Evolutionary conservation across 345 rosid species (phyloP), one percentile per base, ranked within the genome.

Genomic region (Bruguiera gymnorhiza): DNA sequence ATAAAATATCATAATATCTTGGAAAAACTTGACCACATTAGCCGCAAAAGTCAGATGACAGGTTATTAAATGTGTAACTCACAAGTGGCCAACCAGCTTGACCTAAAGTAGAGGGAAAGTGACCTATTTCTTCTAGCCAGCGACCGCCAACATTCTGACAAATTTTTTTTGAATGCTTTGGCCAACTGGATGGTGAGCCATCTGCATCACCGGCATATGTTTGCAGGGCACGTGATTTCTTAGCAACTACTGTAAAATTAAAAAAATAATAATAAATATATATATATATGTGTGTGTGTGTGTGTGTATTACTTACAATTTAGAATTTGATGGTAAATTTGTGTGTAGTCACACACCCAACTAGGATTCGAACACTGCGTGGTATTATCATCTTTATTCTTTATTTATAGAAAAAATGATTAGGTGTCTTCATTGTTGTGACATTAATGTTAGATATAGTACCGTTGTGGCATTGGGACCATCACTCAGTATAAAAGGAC

Each of bases 71-170:
- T 43, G 15, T 43, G 69, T 46, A 73, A 62, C 6, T 55, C 31
- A 65, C 13, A 65, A 69, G 52, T 18, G 13, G 48, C 51, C 24
- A 46, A 75, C 70, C 37, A 59, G 69, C 9, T 67, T 75, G 80
- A 70, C 68, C 70, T 21, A 55, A 70, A 54, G 36, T 15, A 57
- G 67, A 20, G n/a, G 53, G 65, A 52, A 66, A 62, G 32, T 48
- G 56, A 50, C 60, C 39, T 20, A 18, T 51, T 0, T 37, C 27
- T 53, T 36, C 2, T 27, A 65, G 54, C 60, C 23, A 53, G 63
- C 52, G 67, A 73, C 68, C 2, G 66, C 76, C 68, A 82, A 76
- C 70, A 78, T 76, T 76, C 80, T 78, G 83, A 84, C 88, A 82
- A 78, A 71, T 29, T 70, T 74, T 73, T 73, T 60, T 51, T 75